phyloP scores from a whole-genome alignment of 176 grass and related monocot genomes.

The Oryza longistaminata region DNA sequence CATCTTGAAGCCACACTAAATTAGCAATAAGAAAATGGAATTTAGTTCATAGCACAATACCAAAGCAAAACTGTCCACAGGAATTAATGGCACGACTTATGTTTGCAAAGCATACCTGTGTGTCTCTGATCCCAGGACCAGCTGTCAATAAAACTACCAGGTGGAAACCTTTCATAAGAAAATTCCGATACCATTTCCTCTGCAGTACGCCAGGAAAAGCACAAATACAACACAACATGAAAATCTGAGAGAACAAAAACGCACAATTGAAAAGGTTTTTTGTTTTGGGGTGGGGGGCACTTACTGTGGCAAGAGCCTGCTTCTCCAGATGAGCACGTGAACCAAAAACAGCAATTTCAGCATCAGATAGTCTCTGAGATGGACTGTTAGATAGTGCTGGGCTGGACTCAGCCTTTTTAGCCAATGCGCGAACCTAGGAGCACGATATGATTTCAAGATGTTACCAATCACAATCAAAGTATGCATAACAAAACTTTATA shows the following conservation, averaged over 20 bases:
- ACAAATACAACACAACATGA: conserved; percentile 1
- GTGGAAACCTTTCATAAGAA: conserved; percentile 99
- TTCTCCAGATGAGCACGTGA: conserved; percentile 95
- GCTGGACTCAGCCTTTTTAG: conserved; percentile 45
- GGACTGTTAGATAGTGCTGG: conserved; percentile 26
- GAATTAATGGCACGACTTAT: background rate
- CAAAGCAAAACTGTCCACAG: background rate
- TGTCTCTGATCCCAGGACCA: conserved; percentile 84
- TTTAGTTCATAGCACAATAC: background rate
- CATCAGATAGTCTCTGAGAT: conserved; percentile 56
- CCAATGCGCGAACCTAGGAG: conserved; percentile 56
- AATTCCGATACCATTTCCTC: conserved; percentile 97
- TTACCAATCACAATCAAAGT: background rate
- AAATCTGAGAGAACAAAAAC: conserved; percentile 1
- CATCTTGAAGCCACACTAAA: conserved; percentile 98
- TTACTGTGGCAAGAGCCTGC: conserved; percentile 92
- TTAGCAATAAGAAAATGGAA: conserved; percentile 38
- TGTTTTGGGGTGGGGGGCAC: conserved; percentile 2
- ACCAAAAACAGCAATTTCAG: conserved; percentile 89
- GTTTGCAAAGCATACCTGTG: conserved; percentile 56
- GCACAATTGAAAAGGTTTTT: background rate
- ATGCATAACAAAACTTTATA: background rate
- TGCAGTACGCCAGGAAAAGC: conserved; percentile 40
- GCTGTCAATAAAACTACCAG: conserved; percentile 83
- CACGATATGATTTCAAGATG: background rate